Base-by-base conservation (phyloP, 1,284 basidiomycete genomes). In the Rhodotorula sp. region DNA sequence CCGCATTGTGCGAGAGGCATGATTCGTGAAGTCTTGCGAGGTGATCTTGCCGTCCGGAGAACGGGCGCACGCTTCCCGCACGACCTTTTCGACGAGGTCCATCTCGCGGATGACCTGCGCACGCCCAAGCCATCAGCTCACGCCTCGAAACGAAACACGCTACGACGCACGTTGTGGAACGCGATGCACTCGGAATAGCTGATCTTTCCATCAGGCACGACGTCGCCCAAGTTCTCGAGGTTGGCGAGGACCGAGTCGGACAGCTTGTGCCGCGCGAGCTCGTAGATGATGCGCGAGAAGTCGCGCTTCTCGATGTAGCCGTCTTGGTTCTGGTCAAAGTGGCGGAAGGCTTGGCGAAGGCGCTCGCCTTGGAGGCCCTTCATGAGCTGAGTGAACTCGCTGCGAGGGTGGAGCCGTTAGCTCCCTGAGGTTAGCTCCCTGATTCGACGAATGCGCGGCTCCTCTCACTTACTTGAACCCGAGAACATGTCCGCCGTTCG, bases 301-400 rank as follows among this genome's bases (percentile, higher is more conserved):
- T 96, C 88, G 59, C 92, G 90, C 29, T 93, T 91, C 72, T 83
- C 84, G 82, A 97, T 96, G 82, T 94, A 92, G 59, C 94, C 93
- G 78, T 94, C 90, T 77, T 89, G 86, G 78, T 94, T 89, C 70
- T 85, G 83, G 81, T 96, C 94, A 78, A 96, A 85, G 82, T 88
- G 87, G 82, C 88, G 90, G 85, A 96, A 96, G 44, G 92, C 90
- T 82, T 97, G 94, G 73, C 94, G 88, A 68, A 96, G 84, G 58
- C 94, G 89, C 81, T 97, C 94, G 77, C 93, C 94, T 83, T 95
- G 94, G 70, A 96, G 85, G 55, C 92, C 94, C 82, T 95, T 96
- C 92, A 97, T 95, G 72, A 97, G 83, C 82, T 92, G 91, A 47
- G 92, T 95, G 82, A 96, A 96, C 82, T 96, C 93, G 79, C 90